Base-by-base conservation (phyloP, 352 stramenopile species). In the Phytophthora melonis region DNA sequence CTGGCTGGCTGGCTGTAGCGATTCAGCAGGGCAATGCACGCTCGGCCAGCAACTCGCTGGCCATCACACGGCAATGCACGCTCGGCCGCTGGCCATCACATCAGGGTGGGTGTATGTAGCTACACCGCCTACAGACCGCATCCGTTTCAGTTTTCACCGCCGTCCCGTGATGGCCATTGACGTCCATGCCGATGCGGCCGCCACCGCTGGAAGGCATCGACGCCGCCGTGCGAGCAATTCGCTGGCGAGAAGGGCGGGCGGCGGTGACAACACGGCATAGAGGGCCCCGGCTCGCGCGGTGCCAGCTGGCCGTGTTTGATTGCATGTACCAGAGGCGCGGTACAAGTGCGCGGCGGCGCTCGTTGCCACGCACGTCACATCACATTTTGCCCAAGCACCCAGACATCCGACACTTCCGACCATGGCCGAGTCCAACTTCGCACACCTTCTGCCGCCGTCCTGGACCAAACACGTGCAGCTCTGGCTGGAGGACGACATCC, bases 401-500 rank as follows among this genome's bases (percentile, higher is more conserved):
- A 25, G 23, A 25, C 23, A 2, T 25, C 4, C 54, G 53, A 19
- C 59, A 73, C 34, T 41, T 16, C 8, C 34, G 9, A 41, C 34
- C 34, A 80, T 78, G 71, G 50, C 70, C 64, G 69, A 88, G 5
- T 36, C 58, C 11, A 69, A 77, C 68, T 83, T 93, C 53, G 83
- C 87, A 59, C 81, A 93, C 74, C 67, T 94, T 23, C 70, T 96
- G 30, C 89, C 89, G 16, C 87, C 89, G 11, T 86, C 87, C 34
- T 96, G 89, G 89, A 93, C 93, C 75, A 93, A 92, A 68, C 80
- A 96, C 75, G 91, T 97, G 56, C 86, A 95, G 69, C 79, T 92
- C n/a, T 99, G 97, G 97, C 83, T 99, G 3, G 84, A 98, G 72
- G 97, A 99, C 72, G 98, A 99, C 83, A 97, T 99, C 58, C 97